phyloP scores from a whole-genome alignment of 2,329 filamentous ascomycete genomes.

The Hypoxylon sp. region DNA sequence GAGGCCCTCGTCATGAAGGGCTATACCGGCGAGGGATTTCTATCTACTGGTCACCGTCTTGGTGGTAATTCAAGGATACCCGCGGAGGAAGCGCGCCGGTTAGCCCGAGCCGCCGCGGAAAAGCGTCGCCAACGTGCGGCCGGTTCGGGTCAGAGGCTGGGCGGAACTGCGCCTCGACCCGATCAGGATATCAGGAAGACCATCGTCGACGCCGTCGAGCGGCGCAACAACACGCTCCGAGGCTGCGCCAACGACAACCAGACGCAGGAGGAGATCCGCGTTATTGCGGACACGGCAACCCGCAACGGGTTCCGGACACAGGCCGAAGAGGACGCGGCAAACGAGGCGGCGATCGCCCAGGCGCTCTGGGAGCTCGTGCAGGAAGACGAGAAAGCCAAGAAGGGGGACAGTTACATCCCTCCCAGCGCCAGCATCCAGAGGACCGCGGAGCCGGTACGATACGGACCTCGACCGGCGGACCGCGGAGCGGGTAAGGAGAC shows the following conservation, averaged over 20 bases:
- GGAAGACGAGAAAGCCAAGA: slow-evolving; percentile 70
- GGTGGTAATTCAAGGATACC: slow-evolving; percentile 73
- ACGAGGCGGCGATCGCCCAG: slow-evolving; percentile 84
- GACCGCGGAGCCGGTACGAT: slow-evolving; percentile 5
- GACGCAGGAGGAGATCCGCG: slow-evolving; percentile 70
- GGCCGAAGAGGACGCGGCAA: slow-evolving; percentile 87
- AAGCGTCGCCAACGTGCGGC: slow-evolving; percentile 65
- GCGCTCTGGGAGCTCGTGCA: slow-evolving; percentile 87
- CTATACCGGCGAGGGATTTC: slow-evolving; percentile 89
- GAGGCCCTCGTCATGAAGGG: slow-evolving; percentile 79
- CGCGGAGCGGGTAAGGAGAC: not conserved
- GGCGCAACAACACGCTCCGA: slow-evolving; percentile 70
- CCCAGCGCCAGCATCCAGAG: slow-evolving; percentile 59
- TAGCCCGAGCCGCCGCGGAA: slow-evolving; percentile 78
- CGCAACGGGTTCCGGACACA: slow-evolving; percentile 80
- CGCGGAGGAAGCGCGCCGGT: slow-evolving; percentile 74
- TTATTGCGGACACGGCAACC: slow-evolving; percentile 69
- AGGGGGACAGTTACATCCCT: slow-evolving; percentile 62
- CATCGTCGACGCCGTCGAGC: slow-evolving; percentile 75
- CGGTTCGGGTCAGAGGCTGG: slow-evolving; percentile 75
- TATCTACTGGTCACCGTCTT: slow-evolving; percentile 76
- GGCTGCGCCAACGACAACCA: slow-evolving; percentile 79
- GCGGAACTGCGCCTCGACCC: slow-evolving; percentile 62
- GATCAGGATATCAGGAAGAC: slow-evolving; percentile 75
- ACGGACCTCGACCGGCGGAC: not conserved